phyloP scores from a whole-genome alignment of 306 rosid genomes.

The Geum urbanum region DNA sequence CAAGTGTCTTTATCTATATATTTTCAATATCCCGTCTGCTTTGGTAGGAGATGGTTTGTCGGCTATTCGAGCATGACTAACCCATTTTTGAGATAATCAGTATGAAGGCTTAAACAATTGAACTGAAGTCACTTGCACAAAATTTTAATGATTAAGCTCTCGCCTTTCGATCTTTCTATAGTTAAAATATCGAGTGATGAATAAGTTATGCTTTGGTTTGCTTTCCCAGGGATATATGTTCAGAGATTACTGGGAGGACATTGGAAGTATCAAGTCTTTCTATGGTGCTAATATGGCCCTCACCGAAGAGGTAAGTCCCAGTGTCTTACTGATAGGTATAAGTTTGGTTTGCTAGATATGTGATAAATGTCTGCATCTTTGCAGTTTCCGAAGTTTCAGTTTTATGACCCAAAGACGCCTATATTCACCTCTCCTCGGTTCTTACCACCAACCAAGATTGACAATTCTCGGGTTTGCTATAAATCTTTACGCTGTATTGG shows the following conservation, averaged over 20 bases:
- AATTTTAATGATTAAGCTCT: background rate
- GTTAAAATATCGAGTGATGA: background rate
- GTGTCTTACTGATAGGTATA: no score
- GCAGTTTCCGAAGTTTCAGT: constrained; percentile 68
- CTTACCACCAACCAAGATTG: constrained; percentile 95
- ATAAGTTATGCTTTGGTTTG: background rate
- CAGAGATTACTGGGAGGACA: constrained; percentile 93
- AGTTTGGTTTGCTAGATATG: constrained; percentile 15
- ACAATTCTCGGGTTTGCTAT: constrained; percentile 59
- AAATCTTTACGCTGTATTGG: background rate
- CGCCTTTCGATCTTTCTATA: background rate
- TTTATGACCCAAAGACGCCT: constrained; percentile 89
- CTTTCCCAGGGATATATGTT: constrained; percentile 62
- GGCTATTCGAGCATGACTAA: background rate
- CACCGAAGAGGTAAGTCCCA: constrained; percentile 77
- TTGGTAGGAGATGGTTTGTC: background rate
- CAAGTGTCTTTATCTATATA: background rate
- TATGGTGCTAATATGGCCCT: constrained; percentile 86
- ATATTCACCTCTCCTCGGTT: constrained; percentile 84
- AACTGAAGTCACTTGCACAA: background rate
- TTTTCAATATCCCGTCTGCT: constrained; percentile 9
- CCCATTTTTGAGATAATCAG: background rate
- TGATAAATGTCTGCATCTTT: constrained; percentile 22
- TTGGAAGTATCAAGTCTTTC: constrained; percentile 77
- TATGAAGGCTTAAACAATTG: background rate